phyloP scores from a whole-genome alignment of 169 alveolate species.

The Cyclospora cayetanensis region DNA sequence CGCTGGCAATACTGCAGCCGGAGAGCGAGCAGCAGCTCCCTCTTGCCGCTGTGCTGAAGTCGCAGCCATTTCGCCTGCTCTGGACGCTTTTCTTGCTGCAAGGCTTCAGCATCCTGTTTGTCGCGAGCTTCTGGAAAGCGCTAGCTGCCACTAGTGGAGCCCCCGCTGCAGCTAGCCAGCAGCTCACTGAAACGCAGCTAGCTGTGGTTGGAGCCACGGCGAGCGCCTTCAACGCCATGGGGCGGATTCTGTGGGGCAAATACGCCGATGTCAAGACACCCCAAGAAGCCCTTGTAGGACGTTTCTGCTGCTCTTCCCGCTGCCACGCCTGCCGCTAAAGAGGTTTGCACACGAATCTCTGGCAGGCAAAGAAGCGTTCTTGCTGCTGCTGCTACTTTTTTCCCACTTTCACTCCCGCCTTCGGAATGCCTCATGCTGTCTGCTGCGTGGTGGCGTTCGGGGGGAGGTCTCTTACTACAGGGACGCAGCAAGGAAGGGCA shows the following conservation, averaged over 20 bases:
- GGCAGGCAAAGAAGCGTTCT: not conserved
- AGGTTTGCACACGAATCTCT: not conserved
- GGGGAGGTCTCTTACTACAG: too few species aligned
- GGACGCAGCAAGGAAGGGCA: too few species aligned
- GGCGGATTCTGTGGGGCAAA: constrained; percentile 58
- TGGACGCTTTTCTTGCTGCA: constrained; percentile 48
- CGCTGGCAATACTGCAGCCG: not conserved
- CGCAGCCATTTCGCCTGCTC: constrained; percentile 15
- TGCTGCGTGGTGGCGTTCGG: too few species aligned
- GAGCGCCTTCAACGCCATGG: constrained; percentile 48
- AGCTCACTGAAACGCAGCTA: constrained; percentile 17
- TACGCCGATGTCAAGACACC: not conserved
- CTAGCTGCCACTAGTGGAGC: not conserved
- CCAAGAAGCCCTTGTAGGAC: not conserved
- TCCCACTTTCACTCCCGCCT: not conserved
- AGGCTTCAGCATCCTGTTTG: constrained; percentile 19
- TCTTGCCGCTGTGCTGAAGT: not conserved
- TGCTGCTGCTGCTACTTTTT: not conserved
- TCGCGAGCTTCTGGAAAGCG: constrained; percentile 60
- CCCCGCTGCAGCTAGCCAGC: not conserved
- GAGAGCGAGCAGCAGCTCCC: not conserved
- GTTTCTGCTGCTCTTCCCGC: not conserved
- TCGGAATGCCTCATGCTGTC: not conserved
- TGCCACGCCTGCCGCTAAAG: not conserved
- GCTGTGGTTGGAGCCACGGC: constrained; percentile 50